Evolutionary conservation across 2,329 filamentous ascomycete genomes (phyloP).

Genomic region (Neoascochyta sp.): DNA sequence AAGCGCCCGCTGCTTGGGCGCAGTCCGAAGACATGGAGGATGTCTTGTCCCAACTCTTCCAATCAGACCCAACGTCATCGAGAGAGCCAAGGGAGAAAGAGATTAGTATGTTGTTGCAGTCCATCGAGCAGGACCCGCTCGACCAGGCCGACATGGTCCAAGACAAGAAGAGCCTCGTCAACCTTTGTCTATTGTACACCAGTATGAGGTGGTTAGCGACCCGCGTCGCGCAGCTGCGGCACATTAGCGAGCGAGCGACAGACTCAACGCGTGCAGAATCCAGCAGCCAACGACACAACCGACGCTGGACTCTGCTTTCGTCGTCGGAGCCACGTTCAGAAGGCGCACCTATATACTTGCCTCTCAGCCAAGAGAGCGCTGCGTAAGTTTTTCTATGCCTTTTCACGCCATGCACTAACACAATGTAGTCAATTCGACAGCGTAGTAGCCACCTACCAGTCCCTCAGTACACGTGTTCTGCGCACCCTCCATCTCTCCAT

Average conservation of each 20-base stretch:
- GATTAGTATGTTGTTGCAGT: slow-evolving; percentile 51
- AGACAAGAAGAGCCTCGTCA: slow-evolving; percentile 80
- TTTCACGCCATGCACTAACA: slow-evolving; percentile 7
- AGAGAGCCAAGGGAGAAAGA: too few relatives aligned
- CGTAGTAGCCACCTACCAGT: slow-evolving; percentile 77
- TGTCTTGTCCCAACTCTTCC: slow-evolving; percentile 40
- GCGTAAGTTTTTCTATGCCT: slow-evolving; percentile 51
- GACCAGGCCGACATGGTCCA: slow-evolving; percentile 80
- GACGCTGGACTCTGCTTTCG: slow-evolving; percentile 79
- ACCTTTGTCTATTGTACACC: slow-evolving; percentile 84
- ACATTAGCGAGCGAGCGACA: slow-evolving; percentile 71
- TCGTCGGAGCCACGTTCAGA: slow-evolving; percentile 45
- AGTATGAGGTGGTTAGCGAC: slow-evolving; percentile 97
- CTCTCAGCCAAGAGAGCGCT: slow-evolving; percentile 81
- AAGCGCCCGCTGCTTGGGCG: slow-evolving; percentile 65
- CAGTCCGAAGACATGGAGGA: slow-evolving; percentile 70
- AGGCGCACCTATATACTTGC: slow-evolving; percentile 73
- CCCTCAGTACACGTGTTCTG: slow-evolving; percentile 73
- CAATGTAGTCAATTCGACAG: slow-evolving; percentile 70
- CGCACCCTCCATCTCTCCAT: slow-evolving; percentile 86
- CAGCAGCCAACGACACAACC: slow-evolving; percentile 53
- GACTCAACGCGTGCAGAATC: slow-evolving; percentile 56
- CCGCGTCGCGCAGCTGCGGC: slow-evolving; percentile 74
- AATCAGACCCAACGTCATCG: slow-evolving; percentile 20
- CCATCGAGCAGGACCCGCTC: slow-evolving; percentile 58